A percentile compares a stretch with the other conserved stretches of the same genome.
These are phyloP conservation scores for Verticillium nonalfalfae DNA, from an alignment of 2,329 filamentous ascomycete genomes.

Conservation along the genomic window DNA sequence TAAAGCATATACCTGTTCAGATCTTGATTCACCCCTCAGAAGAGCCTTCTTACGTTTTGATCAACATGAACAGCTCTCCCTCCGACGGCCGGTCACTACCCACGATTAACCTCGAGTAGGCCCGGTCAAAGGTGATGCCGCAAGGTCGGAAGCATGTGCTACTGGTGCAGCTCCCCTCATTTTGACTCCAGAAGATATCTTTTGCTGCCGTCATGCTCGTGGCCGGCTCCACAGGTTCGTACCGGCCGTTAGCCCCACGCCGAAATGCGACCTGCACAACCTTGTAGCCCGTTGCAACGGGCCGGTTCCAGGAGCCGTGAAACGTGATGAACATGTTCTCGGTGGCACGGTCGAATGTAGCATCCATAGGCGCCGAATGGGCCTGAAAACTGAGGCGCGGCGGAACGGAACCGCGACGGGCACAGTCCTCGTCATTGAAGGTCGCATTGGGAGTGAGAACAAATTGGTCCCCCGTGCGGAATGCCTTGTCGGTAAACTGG, in stretches of 20 bases:
- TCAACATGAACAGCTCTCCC: slow-evolving; percentile 16
- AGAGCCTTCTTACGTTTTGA: background rate
- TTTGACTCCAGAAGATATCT: slow-evolving; percentile 24
- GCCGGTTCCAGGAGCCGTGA: slow-evolving; percentile 51
- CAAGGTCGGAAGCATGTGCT: slow-evolving; percentile 16
- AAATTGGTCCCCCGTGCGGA: slow-evolving; percentile 27
- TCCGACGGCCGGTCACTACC: slow-evolving; percentile 16
- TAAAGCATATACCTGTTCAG: slow-evolving; percentile 19
- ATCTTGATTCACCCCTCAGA: background rate
- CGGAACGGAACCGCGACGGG: slow-evolving; percentile 16
- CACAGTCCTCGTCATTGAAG: slow-evolving; percentile 28
- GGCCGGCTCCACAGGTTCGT: slow-evolving; percentile 22
- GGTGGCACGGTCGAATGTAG: slow-evolving; percentile 47
- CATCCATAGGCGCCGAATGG: slow-evolving; percentile 55
- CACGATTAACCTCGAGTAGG: slow-evolving; percentile 14
- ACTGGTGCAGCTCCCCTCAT: slow-evolving; percentile 20
- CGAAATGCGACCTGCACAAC: slow-evolving; percentile 28
- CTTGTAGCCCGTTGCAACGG: slow-evolving; percentile 28
- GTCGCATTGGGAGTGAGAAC: slow-evolving; percentile 25
- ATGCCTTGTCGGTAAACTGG: slow-evolving; percentile 19
- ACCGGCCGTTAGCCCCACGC: slow-evolving; percentile 14
- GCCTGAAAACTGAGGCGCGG: slow-evolving; percentile 49
- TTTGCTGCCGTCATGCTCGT: slow-evolving; percentile 20
- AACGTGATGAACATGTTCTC: slow-evolving; percentile 53
- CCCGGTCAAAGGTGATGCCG: slow-evolving; percentile 15